These are phyloP conservation scores for Penicillium macrosclerotiorum DNA, from an alignment of 495 filamentous ascomycete species.

Conservation along the genomic window DNA sequence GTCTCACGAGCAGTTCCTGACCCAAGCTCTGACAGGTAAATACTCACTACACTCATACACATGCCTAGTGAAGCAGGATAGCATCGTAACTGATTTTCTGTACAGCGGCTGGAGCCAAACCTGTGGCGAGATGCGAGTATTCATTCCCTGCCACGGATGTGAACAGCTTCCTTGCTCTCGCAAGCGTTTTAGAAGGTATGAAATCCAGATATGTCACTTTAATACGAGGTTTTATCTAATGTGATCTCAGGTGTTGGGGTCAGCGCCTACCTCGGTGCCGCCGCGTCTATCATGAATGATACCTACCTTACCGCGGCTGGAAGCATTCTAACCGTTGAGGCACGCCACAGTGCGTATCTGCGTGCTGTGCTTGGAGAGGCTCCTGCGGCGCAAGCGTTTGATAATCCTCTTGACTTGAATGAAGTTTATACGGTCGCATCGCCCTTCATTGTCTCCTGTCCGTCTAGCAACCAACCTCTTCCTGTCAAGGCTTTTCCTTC, in stretches of 20 bases:
- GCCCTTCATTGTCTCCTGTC: conserved; percentile 58
- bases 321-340: conserved; percentile 61
- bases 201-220: neutral
- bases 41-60: neutral
- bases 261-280: conserved; percentile 61
- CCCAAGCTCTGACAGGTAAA: conserved; percentile 44
- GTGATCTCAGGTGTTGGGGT: conserved; percentile 46
- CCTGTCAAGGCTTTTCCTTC: conserved; percentile 58
- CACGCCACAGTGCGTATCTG: conserved; percentile 59
- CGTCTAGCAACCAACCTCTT: conserved; percentile 48
- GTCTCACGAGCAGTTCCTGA: conserved; percentile 58
- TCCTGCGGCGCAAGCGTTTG: conserved; percentile 57
- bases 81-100: neutral
- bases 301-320: conserved; percentile 58
- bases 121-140: conserved; percentile 56
- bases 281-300: conserved; percentile 52
- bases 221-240: neutral
- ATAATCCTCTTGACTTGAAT: conserved; percentile 54
- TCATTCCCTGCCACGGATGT: conserved; percentile 50
- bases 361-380: conserved; percentile 46
- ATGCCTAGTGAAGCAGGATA: too few relatives aligned
- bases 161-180: conserved; percentile 49
- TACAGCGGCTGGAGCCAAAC: conserved; percentile 39
- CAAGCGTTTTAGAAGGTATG: conserved; percentile 50
- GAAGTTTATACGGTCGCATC: conserved; percentile 61